phyloP scores from a whole-genome alignment of 2,329 filamentous ascomycete genomes.

The Alternaria ethzedia region DNA sequence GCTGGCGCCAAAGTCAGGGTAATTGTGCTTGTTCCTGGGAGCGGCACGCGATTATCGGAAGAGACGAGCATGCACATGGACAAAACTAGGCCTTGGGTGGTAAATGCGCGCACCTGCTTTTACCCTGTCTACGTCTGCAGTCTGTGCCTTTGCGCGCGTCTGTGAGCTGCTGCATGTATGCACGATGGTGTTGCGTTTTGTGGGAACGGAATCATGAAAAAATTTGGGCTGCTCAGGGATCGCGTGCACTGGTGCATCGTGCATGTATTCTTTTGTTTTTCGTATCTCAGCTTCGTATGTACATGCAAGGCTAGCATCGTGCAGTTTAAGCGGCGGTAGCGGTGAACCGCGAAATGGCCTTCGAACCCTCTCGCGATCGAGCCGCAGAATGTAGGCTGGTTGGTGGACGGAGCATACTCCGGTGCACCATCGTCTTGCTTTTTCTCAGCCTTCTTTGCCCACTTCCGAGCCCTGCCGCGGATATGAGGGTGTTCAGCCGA shows the following conservation, averaged over 20 bases:
- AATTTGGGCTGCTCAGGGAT: not conserved
- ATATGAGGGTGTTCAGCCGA: conserved; percentile 8
- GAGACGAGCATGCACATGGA: not conserved
- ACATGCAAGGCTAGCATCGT: not conserved
- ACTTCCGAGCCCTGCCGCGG: not conserved
- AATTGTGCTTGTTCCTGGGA: not conserved
- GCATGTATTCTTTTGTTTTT: not conserved
- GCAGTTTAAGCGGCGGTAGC: not conserved
- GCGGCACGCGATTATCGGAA: not conserved
- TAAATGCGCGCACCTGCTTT: not conserved
- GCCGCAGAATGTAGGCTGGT: not conserved
- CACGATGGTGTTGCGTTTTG: not conserved
- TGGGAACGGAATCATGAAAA: not conserved
- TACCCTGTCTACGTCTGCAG: not conserved
- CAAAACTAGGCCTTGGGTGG: not conserved
- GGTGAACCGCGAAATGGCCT: not conserved
- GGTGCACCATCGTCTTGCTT: not conserved
- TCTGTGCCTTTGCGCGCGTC: not conserved
- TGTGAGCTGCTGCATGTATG: not conserved
- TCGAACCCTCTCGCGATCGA: not conserved
- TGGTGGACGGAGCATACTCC: not conserved
- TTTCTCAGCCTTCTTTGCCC: not conserved
- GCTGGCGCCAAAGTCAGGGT: not conserved
- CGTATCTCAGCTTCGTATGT: not conserved
- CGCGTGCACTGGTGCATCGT: not conserved